Percentiles rank a stretch among this genome's conserved stretches.
Evolutionary conservation across 2,329 filamentous ascomycete genomes (phyloP).

Genomic region (Lanzia echinophila): DNA sequence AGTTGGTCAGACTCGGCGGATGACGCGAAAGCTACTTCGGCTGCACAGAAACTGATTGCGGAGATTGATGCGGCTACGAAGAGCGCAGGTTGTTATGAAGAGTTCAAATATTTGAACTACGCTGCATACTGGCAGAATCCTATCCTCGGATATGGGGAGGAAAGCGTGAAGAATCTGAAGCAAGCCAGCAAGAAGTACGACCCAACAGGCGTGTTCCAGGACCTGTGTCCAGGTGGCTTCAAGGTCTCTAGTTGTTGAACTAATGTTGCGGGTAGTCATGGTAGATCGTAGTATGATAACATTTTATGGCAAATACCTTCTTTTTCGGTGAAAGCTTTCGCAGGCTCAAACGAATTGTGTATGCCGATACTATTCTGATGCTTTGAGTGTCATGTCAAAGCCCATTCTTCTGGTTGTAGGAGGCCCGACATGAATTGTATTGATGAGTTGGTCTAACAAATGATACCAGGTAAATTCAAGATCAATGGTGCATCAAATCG

Average conservation of each 20-base stretch:
- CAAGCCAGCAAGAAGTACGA: background rate
- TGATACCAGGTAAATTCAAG: no score
- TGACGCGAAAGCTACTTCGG: background rate
- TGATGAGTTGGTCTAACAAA: no score
- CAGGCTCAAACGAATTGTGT: no score
- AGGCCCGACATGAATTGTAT: no score
- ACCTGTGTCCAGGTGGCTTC: background rate
- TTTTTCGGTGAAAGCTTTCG: no score
- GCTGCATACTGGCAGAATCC: background rate
- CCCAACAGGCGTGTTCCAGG: background rate
- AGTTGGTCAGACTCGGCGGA: background rate
- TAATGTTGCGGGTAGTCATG: background rate
- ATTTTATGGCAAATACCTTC: no score
- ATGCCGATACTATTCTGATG: no score
- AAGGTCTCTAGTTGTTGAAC: background rate
- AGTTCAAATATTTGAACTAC: background rate
- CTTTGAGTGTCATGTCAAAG: no score
- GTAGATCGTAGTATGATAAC: background rate
- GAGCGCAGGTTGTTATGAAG: background rate
- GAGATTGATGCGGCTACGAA: background rate
- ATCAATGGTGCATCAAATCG: no score
- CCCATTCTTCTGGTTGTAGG: no score
- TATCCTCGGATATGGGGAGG: background rate
- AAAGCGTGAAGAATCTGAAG: background rate
- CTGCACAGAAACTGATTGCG: background rate